Conservation (phyloP, 139 green algal genomes). For the Picochlorum sp. region DNA sequence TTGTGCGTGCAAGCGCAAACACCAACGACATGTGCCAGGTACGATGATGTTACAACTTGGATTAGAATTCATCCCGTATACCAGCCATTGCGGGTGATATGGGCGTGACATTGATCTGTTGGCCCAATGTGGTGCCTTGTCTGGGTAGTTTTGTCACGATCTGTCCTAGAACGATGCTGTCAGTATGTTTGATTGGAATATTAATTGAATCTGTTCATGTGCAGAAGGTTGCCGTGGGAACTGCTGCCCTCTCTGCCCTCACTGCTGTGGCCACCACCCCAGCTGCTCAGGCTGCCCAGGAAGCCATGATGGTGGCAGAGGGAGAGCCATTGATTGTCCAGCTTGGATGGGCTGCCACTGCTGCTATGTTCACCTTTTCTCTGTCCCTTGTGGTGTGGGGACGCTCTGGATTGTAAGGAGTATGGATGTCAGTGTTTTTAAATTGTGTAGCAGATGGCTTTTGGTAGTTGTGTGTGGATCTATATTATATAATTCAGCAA, state of each 20-base stretch:
- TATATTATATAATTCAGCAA: too few relatives aligned
- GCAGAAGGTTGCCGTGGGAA: constrained; percentile 18
- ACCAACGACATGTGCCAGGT: not conserved
- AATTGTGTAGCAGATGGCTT: too few relatives aligned
- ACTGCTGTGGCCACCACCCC: constrained; percentile 51
- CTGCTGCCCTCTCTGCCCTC: constrained; percentile 41
- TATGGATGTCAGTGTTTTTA: not conserved
- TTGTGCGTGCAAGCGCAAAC: constrained; percentile 1
- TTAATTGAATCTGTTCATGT: not conserved
- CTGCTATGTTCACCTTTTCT: constrained; percentile 83
- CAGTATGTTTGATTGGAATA: not conserved
- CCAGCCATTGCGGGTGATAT: too few relatives aligned
- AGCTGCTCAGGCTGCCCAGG: constrained; percentile 69
- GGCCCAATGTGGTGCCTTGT: not conserved
- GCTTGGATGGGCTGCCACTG: constrained; percentile 73
- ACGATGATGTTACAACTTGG: not conserved
- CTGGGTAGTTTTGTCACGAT: not conserved
- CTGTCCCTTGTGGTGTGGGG: constrained; percentile 84
- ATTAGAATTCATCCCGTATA: too few relatives aligned
- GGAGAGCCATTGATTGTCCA: constrained; percentile 77
- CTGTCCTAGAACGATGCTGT: not conserved
- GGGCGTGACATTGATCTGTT: too few relatives aligned
- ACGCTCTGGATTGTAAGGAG: constrained; percentile 66
- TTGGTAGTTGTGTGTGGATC: too few relatives aligned
- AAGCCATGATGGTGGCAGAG: constrained; percentile 71